Percentiles rank a stretch among this genome's conserved stretches.
These are phyloP conservation scores for Penicillium sp. DNA, from an alignment of 2,329 filamentous ascomycete species.

Conservation along the genomic window DNA sequence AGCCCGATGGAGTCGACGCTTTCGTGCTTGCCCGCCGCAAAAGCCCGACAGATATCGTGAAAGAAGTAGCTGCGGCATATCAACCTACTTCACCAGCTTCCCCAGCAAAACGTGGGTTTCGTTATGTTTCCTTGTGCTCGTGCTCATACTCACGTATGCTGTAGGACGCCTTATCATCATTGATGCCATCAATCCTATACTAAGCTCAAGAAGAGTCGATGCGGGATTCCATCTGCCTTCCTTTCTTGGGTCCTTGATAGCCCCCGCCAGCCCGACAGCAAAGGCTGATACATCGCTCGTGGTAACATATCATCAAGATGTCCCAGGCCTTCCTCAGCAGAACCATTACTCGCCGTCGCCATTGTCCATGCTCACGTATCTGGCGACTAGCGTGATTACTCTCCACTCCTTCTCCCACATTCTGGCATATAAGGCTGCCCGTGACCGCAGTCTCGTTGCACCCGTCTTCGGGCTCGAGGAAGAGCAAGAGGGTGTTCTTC, in stretches of 20 bases:
- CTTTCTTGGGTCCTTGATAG: conserved; percentile 67
- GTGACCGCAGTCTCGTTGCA: conserved; percentile 67
- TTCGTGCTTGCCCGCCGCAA: conserved; percentile 64
- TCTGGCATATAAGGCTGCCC: conserved; percentile 68
- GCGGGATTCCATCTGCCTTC: conserved; percentile 56
- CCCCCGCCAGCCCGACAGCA: conserved; percentile 43
- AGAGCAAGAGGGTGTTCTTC: conserved; percentile 70
- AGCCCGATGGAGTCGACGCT: conserved; percentile 60
- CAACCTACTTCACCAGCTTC: conserved; percentile 17
- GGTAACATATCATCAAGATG: conserved; percentile 76
- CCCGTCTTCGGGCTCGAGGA: conserved; percentile 76
- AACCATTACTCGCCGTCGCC: conserved; percentile 57
- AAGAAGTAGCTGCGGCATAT: conserved; percentile 52
- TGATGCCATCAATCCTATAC: conserved; percentile 70
- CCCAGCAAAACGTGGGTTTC: conserved; percentile 28
- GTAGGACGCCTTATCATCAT: conserved; percentile 70
- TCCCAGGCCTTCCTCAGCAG: conserved; percentile 52
- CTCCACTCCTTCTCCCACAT: conserved; percentile 70
- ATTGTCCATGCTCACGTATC: conserved; percentile 68
- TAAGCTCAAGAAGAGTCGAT: conserved; percentile 36
- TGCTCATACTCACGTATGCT: neutral
- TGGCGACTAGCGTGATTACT: conserved; percentile 81
- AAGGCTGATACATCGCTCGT: conserved; percentile 60
- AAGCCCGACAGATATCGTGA: conserved; percentile 52
- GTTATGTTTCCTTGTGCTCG: neutral